phyloP scores from a whole-genome alignment of 192 early-diverging fungal species.

The Coemansia sp. region DNA sequence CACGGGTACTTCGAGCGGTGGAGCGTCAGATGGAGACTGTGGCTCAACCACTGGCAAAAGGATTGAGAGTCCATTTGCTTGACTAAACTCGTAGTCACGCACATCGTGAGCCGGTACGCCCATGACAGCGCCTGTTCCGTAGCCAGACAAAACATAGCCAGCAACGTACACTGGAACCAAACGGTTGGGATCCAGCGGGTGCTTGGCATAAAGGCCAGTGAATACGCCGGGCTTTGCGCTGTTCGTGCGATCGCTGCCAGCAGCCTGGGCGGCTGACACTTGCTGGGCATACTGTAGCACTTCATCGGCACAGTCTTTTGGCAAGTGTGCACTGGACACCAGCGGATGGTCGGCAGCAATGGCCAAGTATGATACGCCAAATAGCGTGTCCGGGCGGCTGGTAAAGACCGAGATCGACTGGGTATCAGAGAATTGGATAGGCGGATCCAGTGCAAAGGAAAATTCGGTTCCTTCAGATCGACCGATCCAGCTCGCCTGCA shows the following conservation, averaged over 20 bases:
- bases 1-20: slow-evolving; percentile 1
- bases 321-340: slow-evolving; percentile 18
- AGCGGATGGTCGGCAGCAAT: slow-evolving; percentile 69
- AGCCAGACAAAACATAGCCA: slow-evolving; percentile 73
- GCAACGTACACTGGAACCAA: slow-evolving; percentile 71
- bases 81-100: slow-evolving; percentile 72
- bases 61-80: slow-evolving; percentile 52
- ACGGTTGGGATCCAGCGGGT: slow-evolving; percentile 60
- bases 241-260: slow-evolving; percentile 20
- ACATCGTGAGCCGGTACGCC: slow-evolving; percentile 82
- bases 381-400: slow-evolving; percentile 75
- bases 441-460: slow-evolving; percentile 50
- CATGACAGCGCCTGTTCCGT: slow-evolving; percentile 85
- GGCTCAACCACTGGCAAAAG: slow-evolving; percentile 55
- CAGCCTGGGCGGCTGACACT: slow-evolving; percentile 22
- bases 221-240: slow-evolving; percentile 50
- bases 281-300: slow-evolving; percentile 26
- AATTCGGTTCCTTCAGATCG: slow-evolving; percentile 80
- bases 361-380: slow-evolving; percentile 73
- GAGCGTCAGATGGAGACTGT: background rate
- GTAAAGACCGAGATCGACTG: slow-evolving; percentile 69
- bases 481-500: slow-evolving; percentile 94
- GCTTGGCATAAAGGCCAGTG: slow-evolving; percentile 65
- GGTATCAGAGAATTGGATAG: background rate
- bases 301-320: slow-evolving; percentile 10